Evolutionary conservation across 192 early-diverging fungal genomes (phyloP).

Genomic region (Dimargaris verticillata): DNA sequence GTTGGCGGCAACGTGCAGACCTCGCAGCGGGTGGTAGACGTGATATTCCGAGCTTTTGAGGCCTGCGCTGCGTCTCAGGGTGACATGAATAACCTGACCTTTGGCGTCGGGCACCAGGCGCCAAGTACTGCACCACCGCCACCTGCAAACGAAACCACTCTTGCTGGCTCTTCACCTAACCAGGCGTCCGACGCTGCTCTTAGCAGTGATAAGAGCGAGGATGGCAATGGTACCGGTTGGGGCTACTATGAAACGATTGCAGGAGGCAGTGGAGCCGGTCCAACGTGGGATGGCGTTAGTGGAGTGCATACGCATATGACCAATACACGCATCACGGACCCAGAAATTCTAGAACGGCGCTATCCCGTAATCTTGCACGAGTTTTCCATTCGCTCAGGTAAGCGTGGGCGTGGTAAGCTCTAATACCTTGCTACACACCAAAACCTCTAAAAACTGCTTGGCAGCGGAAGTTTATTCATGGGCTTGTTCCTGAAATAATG

Average conservation of each 20-base stretch:
- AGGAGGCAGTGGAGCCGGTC: slow-evolving; percentile 73
- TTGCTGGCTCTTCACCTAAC: neutral
- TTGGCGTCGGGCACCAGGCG: slow-evolving; percentile 54
- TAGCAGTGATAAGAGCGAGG: slow-evolving; percentile 21
- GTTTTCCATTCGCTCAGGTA: slow-evolving; percentile 52
- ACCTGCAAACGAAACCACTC: neutral
- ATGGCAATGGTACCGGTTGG: slow-evolving; percentile 50
- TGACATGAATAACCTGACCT: slow-evolving; percentile 93
- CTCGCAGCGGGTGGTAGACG: slow-evolving; percentile 81
- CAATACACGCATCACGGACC: slow-evolving; percentile 94
- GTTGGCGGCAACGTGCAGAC: slow-evolving; percentile 97
- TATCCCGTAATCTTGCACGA: slow-evolving; percentile 79
- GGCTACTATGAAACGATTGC: slow-evolving; percentile 96
- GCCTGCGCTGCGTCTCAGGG: slow-evolving; percentile 87
- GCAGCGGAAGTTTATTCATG: no score
- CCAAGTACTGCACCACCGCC: slow-evolving; percentile 18
- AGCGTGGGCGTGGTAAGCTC: no score
- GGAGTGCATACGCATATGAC: slow-evolving; percentile 83
- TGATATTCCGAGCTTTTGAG: slow-evolving; percentile 75
- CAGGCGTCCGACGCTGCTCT: slow-evolving; percentile 11
- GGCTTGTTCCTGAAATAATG: no score
- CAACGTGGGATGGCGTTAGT: slow-evolving; percentile 72
- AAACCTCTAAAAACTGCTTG: no score
- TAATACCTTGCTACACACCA: no score
- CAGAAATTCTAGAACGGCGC: slow-evolving; percentile 81